Percentiles rank a stretch among this genome's conserved stretches.
Evolutionary conservation across 2,329 filamentous ascomycete species (phyloP).

Genomic region (Talaromyces sp.): DNA sequence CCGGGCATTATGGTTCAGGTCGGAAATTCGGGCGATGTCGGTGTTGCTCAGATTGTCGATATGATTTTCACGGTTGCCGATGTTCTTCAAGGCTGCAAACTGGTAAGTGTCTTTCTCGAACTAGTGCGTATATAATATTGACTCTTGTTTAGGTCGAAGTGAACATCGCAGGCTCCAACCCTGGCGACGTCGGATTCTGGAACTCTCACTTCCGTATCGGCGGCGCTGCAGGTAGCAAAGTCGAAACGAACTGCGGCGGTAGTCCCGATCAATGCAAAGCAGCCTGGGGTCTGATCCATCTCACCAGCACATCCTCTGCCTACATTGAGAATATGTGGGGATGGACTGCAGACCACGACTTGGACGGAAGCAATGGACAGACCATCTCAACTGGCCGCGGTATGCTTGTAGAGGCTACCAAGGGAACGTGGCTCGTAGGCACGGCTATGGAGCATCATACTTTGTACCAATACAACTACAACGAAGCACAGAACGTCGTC

Average conservation of each 20-base stretch:
- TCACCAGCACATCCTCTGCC: conserved; percentile 46
- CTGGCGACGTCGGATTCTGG: conserved; percentile 52
- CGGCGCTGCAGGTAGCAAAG: conserved; percentile 42
- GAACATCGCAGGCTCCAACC: conserved; percentile 47
- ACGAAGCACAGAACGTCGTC: conserved; percentile 50
- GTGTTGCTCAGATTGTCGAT: conserved; percentile 51
- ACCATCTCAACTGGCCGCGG: conserved; percentile 44
- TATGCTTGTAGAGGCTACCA: conserved; percentile 45
- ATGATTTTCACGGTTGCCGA: conserved; percentile 52
- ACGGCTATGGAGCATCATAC: conserved; percentile 53
- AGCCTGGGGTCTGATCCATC: conserved; percentile 51
- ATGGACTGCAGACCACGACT: conserved; percentile 50
- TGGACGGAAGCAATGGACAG: conserved; percentile 37
- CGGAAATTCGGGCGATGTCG: conserved; percentile 50
- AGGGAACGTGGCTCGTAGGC: conserved; percentile 54
- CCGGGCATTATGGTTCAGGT: conserved; percentile 52
- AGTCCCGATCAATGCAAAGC: conserved; percentile 46
- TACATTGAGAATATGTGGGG: conserved; percentile 56
- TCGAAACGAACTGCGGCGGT: conserved; percentile 38
- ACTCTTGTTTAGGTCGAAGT: conserved; percentile 40
- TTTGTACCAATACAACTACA: conserved; percentile 54
- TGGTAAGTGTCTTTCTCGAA: conserved; percentile 23
- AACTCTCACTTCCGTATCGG: conserved; percentile 48
- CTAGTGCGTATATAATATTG: background rate
- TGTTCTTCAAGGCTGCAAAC: conserved; percentile 42